Percentiles rank a stretch among this genome's conserved stretches.
These are phyloP conservation scores for Aspergillus oerlinghausenensis DNA, from an alignment of 2,329 filamentous ascomycete species.

Conservation along the genomic window DNA sequence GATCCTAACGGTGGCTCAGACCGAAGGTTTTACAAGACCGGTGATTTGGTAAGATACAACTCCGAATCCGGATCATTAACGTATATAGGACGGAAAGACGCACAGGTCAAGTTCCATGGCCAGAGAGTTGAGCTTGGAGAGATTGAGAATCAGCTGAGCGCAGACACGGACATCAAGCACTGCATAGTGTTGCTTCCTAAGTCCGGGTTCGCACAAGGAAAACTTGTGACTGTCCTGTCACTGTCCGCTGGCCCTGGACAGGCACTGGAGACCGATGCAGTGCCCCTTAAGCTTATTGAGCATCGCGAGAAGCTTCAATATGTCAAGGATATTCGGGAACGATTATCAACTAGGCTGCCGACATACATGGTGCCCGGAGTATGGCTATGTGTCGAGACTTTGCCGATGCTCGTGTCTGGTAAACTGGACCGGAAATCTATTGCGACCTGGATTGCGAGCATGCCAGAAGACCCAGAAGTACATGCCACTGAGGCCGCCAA, in stretches of 20 bases:
- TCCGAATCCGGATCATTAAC: constrained; percentile 32
- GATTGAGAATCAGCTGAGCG: constrained; percentile 41
- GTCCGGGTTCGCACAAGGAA: constrained; percentile 29
- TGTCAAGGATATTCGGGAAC: constrained; percentile 25
- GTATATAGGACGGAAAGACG: constrained; percentile 58
- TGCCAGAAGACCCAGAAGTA: constrained; percentile 25
- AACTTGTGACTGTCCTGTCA: constrained; percentile 31
- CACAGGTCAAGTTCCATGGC: constrained; percentile 64
- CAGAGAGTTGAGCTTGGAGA: constrained; percentile 59
- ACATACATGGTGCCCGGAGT: constrained; percentile 46
- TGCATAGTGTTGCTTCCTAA: constrained; percentile 34
- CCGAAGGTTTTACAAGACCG: constrained; percentile 39
- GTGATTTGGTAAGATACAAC: constrained; percentile 38
- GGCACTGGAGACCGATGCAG: constrained; percentile 13
- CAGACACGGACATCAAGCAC: constrained; percentile 29
- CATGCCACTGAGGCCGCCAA: constrained; percentile 2
- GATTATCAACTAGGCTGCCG: constrained; percentile 33
- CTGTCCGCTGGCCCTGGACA: constrained; percentile 19
- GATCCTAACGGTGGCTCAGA: constrained; percentile 23
- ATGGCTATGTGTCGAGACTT: constrained; percentile 42
- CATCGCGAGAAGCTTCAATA: constrained; percentile 15
- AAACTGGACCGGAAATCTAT: constrained; percentile 44
- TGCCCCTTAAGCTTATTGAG: constrained; percentile 23
- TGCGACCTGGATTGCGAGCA: constrained; percentile 29
- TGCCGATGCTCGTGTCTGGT: constrained; percentile 43